Base-by-base conservation (phyloP, 345 rosid species). In the Hibiscus tridactylites region DNA sequence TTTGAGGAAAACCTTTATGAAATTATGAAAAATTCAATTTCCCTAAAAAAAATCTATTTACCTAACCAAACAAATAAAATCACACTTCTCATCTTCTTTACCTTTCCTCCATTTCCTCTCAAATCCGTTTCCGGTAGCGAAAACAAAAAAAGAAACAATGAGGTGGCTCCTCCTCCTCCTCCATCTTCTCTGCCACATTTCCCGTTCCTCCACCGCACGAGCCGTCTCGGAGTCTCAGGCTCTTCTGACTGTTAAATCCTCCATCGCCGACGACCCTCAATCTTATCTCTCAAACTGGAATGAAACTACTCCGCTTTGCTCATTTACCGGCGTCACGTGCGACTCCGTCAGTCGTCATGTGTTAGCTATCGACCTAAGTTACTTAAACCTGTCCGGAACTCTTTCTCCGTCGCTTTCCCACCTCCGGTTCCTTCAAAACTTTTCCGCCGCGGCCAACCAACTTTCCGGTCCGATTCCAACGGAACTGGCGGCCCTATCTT, bases 391-490 rank as follows among this genome's bases (percentile, higher is more conserved):
- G 72, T 76, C 88, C 28, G 97, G 98, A 3, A 74, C 81, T 21
- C 91, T 91, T 46, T 87, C 97, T 6, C 74, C 88, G 0, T 91
- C 88, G 35, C 19, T 87, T 1, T 79, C 88, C 11, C 88, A 82
- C 70, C 85, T 93, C 15, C 90, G 74, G 44, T 84, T 79, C 77
- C 90, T 93, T n/a, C 85, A 79, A 54, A 88, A 86, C 77, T 80
- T 91, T 5, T 82, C 91, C 0, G 76, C 87, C 24, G 90, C 91
- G 9, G 83, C 57, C 13, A 90, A 90, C 75, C 78, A 80, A 63
- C 54, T 93, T 67, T 81, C 85, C 10, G 98, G 98, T 7, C 92
- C 90, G 0, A 79, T 95, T 69, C 94, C 98, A 0, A 66, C 85
- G 2, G 85, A 83, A 74, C 82, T 93, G 74, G 85, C 93, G 1